Evolutionary conservation across 371 early-diverging fungal genomes (phyloP).

Genomic region (Mortierella sp.): DNA sequence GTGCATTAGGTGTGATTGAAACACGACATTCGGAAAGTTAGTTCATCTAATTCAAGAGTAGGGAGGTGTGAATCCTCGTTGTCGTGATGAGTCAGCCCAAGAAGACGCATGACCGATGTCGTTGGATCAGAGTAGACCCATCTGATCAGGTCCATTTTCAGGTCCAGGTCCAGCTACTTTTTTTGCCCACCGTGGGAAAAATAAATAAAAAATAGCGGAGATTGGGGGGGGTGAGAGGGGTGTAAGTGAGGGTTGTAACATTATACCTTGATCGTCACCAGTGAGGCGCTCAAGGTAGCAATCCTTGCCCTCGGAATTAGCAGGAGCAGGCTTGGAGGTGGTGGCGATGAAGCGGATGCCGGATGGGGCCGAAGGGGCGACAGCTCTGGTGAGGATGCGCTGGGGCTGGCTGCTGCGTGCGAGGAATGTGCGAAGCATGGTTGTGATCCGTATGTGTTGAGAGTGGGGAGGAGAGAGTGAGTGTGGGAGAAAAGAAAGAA

Average conservation of each 20-base stretch:
- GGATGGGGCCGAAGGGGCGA: constrained; percentile 20
- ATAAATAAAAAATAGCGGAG: background rate
- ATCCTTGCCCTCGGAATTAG: constrained; percentile 61
- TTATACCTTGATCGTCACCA: constrained; percentile 67
- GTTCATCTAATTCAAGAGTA: background rate
- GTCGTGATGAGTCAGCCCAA: background rate
- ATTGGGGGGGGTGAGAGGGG: background rate
- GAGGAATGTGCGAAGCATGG: constrained; percentile 36
- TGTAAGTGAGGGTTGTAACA: background rate
- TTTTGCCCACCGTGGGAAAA: constrained; percentile 37
- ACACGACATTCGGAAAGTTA: background rate
- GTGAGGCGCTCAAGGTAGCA: constrained; percentile 75
- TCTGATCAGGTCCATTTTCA: constrained; percentile 9
- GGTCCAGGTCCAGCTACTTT: background rate
- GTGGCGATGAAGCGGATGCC: constrained; percentile 52
- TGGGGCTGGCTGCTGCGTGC: constrained; percentile 18
- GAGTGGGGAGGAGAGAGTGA: background rate
- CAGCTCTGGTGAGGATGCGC: constrained; percentile 21
- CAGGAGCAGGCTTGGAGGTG: constrained; percentile 19
- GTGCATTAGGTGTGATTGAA: background rate
- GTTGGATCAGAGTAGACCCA: background rate
- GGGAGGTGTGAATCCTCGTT: background rate
- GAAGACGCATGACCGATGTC: background rate
- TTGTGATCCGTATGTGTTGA: too few relatives aligned
- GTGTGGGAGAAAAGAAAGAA: constrained; percentile 1